Evolutionary conservation across 2,329 filamentous ascomycete species (phyloP), one percentile per base, ranked within the genome.

Genomic region (Cladophialophora carrionii): DNA sequence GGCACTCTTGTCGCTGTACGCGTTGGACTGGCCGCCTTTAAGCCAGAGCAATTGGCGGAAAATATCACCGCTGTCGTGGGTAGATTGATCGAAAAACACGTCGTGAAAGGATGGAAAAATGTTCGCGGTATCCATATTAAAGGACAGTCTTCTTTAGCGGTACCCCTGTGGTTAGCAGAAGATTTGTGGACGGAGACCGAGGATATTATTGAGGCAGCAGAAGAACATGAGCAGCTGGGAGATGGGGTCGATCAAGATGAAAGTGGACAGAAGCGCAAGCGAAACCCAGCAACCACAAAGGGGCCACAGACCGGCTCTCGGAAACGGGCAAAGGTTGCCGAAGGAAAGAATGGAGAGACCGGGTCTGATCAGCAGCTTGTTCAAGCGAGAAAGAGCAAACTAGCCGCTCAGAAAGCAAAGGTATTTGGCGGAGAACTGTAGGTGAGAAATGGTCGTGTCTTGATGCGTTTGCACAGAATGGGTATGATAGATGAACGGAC

Each of bases 161-260:
- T 99, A 74, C 95, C 95, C n/a, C 88, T 99, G 75, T 99, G 92
- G 91, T 81, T 96, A 75, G 90, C 94, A 4, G 89, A 92, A 71
- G 92, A 97, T 83, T 83, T 99, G 69, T 99, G 95, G 92, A 78
- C 89, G 17, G 90, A 95, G 70, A 86, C 89, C 66, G 84, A 87
- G 67, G 88, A 91, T 26, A 62, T 61, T 29, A 9, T 63, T 74
- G 87, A 96, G 6, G 81, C 95, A 51, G 79, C 82, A 5, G 80
- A 85, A 69, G 79, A 77, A 46, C 46, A 71, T 63, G 14, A 74
- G 70, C 58, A 72, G 74, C 55, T 75, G 74, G 49, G 72, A 70
- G 58, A 66, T 17, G 66, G 51, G 12, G 52, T 49, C 9, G 64
- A 68, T 29, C 59, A 32, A 49, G 34, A 57, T 29, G 31, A 57